Percentiles rank a stretch among this genome's conserved stretches.
These are phyloP conservation scores for Bremia lactucae DNA, from an alignment of 352 stramenopile genomes.

Conservation along the genomic window DNA sequence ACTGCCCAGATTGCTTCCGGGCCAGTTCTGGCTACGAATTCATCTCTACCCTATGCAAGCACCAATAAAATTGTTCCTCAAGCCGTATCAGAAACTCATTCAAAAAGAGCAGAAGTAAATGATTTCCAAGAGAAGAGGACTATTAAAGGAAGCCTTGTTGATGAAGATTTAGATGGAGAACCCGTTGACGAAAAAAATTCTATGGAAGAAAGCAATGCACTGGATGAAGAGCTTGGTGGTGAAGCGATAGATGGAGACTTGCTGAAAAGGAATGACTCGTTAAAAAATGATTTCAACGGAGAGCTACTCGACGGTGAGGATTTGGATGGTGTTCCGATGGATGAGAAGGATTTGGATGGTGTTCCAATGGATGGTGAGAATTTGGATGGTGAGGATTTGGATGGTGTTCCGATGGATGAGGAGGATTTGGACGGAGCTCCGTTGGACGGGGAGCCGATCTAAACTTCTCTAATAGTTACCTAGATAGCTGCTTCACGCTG, in stretches of 20 bases:
- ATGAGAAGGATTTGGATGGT: conserved; percentile 38
- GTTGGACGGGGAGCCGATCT: conserved; percentile 26
- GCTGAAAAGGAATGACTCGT: conserved; percentile 19
- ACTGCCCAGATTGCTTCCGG: conserved; percentile 6
- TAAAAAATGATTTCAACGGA: conserved; percentile 26
- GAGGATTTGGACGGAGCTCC: too few relatives aligned
- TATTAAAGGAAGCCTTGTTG: conserved; percentile 6
- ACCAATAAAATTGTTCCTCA: not conserved
- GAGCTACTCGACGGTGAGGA: conserved; percentile 28
- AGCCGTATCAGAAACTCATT: not conserved
- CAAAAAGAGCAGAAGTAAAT: not conserved
- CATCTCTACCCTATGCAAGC: not conserved
- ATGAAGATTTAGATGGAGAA: conserved; percentile 38
- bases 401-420: conserved; percentile 34
- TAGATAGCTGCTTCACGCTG: too few relatives aligned
- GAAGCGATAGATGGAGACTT: conserved; percentile 37
- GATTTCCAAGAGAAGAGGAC: not conserved
- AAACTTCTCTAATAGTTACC: not conserved
- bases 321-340: conserved; percentile 32
- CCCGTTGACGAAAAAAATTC: conserved; percentile 12
- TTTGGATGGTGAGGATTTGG: conserved; percentile 28
- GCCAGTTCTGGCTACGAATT: not conserved
- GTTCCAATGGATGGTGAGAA: conserved; percentile 32
- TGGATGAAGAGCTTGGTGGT: conserved; percentile 34
- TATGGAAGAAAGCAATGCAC: conserved; percentile 7